A percentile compares a stretch with the other conserved stretches of the same genome.
Evolutionary conservation across 2,329 filamentous ascomycete species (phyloP).

Genomic region (Fusarium camptoceras): DNA sequence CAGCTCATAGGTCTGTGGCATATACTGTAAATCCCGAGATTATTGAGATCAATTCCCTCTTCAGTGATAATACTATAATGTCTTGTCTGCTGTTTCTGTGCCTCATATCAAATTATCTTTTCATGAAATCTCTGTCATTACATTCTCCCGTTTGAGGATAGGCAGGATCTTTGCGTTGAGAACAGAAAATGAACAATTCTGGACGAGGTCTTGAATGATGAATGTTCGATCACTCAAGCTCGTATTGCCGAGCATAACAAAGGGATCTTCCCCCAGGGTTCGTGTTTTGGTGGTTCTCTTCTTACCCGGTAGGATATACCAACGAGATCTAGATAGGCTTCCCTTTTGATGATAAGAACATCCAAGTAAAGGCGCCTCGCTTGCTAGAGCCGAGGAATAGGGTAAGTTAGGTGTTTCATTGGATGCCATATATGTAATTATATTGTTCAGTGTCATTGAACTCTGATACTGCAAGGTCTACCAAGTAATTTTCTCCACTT

Average conservation of each 20-base stretch:
- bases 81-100: background rate
- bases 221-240: constrained; percentile 64
- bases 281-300: constrained; percentile 57
- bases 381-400: constrained; percentile 64
- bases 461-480: accelerated
- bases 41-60: background rate
- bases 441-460: background rate
- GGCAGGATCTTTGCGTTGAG: constrained; percentile 59
- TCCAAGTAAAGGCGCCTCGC: constrained; percentile 62
- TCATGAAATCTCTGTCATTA: constrained; percentile 66
- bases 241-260: constrained; percentile 56
- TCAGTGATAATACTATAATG: accelerated
- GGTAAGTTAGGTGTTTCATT: constrained; percentile 26
- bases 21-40: background rate
- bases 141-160: constrained; percentile 58
- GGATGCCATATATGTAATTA: background rate
- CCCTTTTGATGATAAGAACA: constrained; percentile 72
- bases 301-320: constrained; percentile 59
- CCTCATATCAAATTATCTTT: background rate
- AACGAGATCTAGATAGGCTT: constrained; percentile 69
- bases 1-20: background rate
- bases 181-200: constrained; percentile 57
- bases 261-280: constrained; percentile 70
- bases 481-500: background rate
- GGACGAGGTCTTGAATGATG: constrained; percentile 61